Conservation (phyloP, 164 flowering plant genomes). For the Nymphaea colorata region DNA sequence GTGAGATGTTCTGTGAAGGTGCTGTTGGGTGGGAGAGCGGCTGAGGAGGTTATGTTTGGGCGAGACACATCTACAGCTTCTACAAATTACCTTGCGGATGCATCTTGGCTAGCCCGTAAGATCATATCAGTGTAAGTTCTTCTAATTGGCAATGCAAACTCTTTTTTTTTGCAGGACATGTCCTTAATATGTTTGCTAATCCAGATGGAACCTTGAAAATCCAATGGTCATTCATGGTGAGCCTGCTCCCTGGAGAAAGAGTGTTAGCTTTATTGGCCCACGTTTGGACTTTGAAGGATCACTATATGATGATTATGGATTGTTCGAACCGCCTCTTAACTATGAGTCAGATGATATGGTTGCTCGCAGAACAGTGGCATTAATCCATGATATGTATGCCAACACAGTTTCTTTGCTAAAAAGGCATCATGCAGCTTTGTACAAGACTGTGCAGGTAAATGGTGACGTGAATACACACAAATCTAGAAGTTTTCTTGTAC, state of each 20-base stretch:
- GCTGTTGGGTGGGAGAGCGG: conserved; percentile 92
- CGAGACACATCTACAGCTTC: conserved; percentile 85
- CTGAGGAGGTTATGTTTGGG: conserved; percentile 92
- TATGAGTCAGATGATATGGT: conserved; percentile 71
- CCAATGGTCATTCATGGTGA: conserved; percentile 91
- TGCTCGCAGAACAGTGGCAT: conserved; percentile 60
- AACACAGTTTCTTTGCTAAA: conserved; percentile 50
- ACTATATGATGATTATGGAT: conserved; percentile 60
- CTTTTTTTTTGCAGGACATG: neutral
- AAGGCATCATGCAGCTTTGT: conserved; percentile 69
- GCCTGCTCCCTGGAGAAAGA: conserved; percentile 85
- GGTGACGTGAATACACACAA: neutral
- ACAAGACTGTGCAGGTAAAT: conserved; percentile 73
- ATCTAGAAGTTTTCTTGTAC: no score
- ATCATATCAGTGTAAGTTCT: conserved; percentile 67
- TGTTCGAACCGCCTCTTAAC: conserved; percentile 71
- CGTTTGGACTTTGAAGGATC: conserved; percentile 90
- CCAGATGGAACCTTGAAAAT: conserved; percentile 91
- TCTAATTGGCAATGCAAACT: conserved; percentile 1
- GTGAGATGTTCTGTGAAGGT: conserved; percentile 28
- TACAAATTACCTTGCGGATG: conserved; percentile 78
- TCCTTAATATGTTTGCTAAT: neutral
- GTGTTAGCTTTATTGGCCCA: conserved; percentile 63
- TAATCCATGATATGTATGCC: conserved; percentile 40
- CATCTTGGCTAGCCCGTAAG: conserved; percentile 98